phyloP scores from a whole-genome alignment of 179 eudicot genomes.

The Nepenthes alata region DNA sequence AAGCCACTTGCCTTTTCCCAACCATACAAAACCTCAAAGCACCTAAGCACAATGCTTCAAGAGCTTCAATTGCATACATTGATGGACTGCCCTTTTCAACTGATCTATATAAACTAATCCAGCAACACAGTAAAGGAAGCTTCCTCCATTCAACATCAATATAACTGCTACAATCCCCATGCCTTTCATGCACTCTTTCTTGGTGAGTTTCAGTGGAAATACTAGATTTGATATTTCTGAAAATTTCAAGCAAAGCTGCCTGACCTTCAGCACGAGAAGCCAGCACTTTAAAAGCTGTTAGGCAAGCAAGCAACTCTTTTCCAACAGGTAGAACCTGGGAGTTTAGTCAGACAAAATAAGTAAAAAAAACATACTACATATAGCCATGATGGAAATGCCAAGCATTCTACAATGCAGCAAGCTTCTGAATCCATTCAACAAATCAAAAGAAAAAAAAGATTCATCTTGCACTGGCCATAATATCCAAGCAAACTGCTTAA shows the following conservation, averaged over 20 bases:
- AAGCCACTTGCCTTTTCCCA: conserved; percentile 46
- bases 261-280: conserved; percentile 48
- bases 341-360: conserved; percentile 1
- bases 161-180: conserved; percentile 16
- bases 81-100: conserved; percentile 50
- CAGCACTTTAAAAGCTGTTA: conserved; percentile 52
- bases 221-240: conserved; percentile 27
- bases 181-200: conserved; percentile 28
- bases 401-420: too few relatives aligned
- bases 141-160: conserved; percentile 46
- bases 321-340: conserved; percentile 78
- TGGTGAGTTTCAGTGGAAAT: conserved; percentile 23
- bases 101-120: conserved; percentile 51
- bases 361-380: background rate
- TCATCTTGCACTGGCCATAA: too few relatives aligned
- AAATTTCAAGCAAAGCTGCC: conserved; percentile 44
- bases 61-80: conserved; percentile 48
- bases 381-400: background rate
- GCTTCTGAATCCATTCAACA: too few relatives aligned
- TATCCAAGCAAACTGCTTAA: too few relatives aligned
- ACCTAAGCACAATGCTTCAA: conserved; percentile 48
- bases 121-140: conserved; percentile 60
- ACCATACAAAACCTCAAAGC: conserved; percentile 57
- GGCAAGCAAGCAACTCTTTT: conserved; percentile 66
- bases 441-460: too few relatives aligned